These are phyloP conservation scores for Ophiocordyceps camponoti-floridani DNA, from an alignment of 2,329 filamentous ascomycete species.

Conservation along the genomic window DNA sequence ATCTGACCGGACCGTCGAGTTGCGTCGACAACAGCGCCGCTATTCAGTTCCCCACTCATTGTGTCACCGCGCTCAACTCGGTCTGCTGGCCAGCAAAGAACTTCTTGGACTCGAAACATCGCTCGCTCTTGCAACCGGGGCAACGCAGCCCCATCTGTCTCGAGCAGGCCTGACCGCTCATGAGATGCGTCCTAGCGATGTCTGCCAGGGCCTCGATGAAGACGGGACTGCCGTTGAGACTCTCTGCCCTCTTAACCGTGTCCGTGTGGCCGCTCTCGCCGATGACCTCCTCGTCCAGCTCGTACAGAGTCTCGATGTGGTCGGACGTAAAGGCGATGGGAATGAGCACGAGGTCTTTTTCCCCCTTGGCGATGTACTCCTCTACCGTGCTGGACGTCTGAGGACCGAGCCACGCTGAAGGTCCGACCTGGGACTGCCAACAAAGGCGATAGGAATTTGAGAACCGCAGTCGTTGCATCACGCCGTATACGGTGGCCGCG, in stretches of 20 bases:
- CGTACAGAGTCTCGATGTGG: conserved; percentile 92
- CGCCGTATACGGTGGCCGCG: conserved; percentile 84
- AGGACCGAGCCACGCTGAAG: conserved; percentile 85
- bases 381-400: conserved; percentile 82
- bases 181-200: conserved; percentile 65
- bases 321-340: conserved; percentile 98
- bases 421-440: conserved; percentile 97
- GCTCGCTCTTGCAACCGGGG: conserved; percentile 81
- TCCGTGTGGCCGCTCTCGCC: conserved; percentile 64
- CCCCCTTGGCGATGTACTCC: conserved; percentile 75
- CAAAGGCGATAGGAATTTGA: conserved; percentile 84
- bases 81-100: conserved; percentile 34
- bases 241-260: conserved; percentile 77
- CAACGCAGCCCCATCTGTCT: conserved; percentile 80
- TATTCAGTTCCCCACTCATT: neutral
- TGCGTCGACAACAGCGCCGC: neutral
- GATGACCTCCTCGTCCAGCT: conserved; percentile 89
- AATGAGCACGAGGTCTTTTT: conserved; percentile 79
- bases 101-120: conserved; percentile 61
- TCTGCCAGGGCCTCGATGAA: conserved; percentile 86
- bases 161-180: conserved; percentile 50
- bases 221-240: conserved; percentile 73
- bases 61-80: neutral
- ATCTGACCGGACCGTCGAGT: neutral
- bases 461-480: conserved; percentile 83